Conservation (phyloP, 2,329 filamentous ascomycete species). For the Phyllosticta citrichinensis region DNA sequence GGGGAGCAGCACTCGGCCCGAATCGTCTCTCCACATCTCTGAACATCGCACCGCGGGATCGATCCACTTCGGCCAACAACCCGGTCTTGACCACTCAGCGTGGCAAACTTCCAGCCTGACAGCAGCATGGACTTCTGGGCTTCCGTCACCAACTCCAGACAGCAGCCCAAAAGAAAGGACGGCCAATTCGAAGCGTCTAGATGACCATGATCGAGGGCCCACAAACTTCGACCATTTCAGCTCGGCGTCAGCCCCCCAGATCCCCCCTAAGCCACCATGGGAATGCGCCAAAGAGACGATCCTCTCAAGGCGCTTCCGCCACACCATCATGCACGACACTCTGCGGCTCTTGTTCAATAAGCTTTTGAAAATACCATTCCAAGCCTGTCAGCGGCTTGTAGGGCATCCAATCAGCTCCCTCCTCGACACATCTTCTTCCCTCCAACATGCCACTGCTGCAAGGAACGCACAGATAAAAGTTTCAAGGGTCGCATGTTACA, state of each 20-base stretch:
- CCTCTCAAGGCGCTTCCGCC: not conserved
- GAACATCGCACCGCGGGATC: not conserved
- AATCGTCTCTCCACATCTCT: not conserved
- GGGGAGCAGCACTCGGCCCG: not conserved
- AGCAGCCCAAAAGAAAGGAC: not conserved
- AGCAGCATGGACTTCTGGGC: not conserved
- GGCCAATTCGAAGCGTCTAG: not conserved
- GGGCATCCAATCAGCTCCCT: not conserved
- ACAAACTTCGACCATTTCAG: not conserved
- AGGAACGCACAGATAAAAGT: not conserved
- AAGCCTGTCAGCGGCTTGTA: not conserved
- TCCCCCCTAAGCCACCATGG: not conserved
- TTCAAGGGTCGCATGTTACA: not conserved
- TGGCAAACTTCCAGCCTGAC: not conserved
- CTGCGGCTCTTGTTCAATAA: not conserved
- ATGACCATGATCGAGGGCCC: not conserved
- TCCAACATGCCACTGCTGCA: not conserved
- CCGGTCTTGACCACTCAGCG: not conserved
- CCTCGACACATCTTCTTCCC: not conserved
- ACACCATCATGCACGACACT: not conserved
- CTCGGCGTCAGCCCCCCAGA: not conserved
- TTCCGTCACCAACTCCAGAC: not conserved
- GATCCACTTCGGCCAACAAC: not conserved
- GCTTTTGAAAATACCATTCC: not conserved
- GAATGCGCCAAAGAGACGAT: not conserved